These are phyloP conservation scores for Astragalus membranaceus DNA, from an alignment of 306 rosid genomes.

Conservation along the genomic window DNA sequence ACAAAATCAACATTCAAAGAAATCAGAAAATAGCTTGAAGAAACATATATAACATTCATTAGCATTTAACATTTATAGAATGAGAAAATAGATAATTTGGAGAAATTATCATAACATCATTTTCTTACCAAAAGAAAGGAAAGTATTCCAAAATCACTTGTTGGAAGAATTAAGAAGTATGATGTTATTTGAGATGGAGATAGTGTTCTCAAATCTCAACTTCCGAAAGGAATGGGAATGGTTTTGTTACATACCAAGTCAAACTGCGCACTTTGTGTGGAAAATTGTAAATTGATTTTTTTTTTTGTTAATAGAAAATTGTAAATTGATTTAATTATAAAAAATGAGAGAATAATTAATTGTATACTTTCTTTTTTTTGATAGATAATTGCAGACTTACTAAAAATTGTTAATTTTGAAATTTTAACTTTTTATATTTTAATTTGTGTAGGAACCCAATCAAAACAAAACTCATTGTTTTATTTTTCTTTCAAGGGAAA, in stretches of 20 bases:
- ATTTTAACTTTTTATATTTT: background rate
- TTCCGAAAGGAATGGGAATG: conserved; percentile 13
- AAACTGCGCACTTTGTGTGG: conserved; percentile 18
- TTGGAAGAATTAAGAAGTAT: conserved; percentile 4
- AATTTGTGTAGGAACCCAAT: background rate
- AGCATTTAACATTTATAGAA: background rate
- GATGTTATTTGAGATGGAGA: conserved; percentile 11
- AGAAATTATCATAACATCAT: no score
- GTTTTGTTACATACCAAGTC: conserved; percentile 30
- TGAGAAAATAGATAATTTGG: background rate
- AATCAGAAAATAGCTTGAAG: conserved; percentile 5
- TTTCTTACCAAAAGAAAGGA: background rate
- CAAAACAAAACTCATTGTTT: background rate
- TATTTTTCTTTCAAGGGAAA: no score
- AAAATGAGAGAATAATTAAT: background rate
- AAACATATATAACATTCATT: background rate
- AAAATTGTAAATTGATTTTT: background rate
- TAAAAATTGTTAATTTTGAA: background rate
- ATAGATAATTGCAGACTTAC: background rate
- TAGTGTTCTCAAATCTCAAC: background rate
- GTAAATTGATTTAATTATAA: background rate
- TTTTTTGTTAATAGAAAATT: no score
- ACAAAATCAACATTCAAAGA: conserved; percentile 1
- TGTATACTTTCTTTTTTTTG: background rate
- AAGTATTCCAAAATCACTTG: background rate